Conservation (phyloP, 345 rosid species). For the Sapria himalayana region DNA sequence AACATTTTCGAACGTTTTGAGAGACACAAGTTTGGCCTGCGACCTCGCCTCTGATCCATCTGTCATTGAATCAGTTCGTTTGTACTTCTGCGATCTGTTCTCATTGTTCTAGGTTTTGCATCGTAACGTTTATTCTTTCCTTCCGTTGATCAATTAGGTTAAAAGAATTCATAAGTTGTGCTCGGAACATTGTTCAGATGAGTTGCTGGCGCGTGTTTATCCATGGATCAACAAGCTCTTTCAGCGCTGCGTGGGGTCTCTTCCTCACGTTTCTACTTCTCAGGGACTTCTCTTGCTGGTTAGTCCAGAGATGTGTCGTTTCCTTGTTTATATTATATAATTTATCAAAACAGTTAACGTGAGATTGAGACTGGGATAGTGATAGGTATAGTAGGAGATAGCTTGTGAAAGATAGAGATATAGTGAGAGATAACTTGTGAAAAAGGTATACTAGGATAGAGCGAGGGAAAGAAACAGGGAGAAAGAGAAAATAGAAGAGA, state of each 20-base stretch:
- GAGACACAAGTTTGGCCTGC: slow-evolving; percentile 45
- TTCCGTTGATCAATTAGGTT: slow-evolving; percentile 20
- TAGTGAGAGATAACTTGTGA: no score
- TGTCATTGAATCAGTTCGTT: slow-evolving; percentile 41
- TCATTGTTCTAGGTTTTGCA: neutral
- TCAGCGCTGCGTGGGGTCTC: slow-evolving; percentile 67
- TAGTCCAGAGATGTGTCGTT: no score
- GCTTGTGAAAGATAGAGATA: no score
- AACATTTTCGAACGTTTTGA: slow-evolving; percentile 37
- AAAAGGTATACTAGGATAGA: no score
- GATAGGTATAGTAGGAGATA: no score
- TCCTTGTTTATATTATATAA: no score
- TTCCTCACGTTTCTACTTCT: slow-evolving; percentile 43
- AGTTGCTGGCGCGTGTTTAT: slow-evolving; percentile 69
- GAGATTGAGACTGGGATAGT: no score
- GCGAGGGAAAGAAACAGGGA: no score
- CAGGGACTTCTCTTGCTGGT: slow-evolving; percentile 76
- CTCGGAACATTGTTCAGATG: slow-evolving; percentile 48
- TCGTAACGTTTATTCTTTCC: neutral
- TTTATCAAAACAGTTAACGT: no score
- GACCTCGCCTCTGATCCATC: slow-evolving; percentile 83
- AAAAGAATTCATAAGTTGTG: slow-evolving; percentile 57
- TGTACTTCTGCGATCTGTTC: neutral
- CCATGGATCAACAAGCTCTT: slow-evolving; percentile 65
- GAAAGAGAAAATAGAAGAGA: no score